Base-by-base conservation (phyloP, 2,329 filamentous ascomycete species). In the Ramularia collo-cygni region DNA sequence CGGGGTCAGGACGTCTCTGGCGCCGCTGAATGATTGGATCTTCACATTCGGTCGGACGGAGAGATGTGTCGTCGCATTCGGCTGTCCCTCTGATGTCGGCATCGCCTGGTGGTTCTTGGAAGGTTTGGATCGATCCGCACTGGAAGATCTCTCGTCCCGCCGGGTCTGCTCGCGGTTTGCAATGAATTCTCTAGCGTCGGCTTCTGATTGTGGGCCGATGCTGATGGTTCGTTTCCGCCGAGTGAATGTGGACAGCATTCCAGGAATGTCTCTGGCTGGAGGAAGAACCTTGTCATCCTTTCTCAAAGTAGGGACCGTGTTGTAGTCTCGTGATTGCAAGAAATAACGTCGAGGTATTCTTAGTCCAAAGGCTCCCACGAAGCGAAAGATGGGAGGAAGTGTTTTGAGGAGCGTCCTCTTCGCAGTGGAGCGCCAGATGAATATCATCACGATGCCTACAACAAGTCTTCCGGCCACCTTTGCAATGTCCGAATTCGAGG, bases 101-200 rank as follows among this genome's bases (percentile, higher is more conserved):
- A 42, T n/a, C 18, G 38, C 27, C 26, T 35, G 12, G 28, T 28
- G 13, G 37, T 26, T 33, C 9, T 28, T 16, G 17, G 44, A 42
- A 8, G 41, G 26, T 30, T 37, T 43, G 9, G 39, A 38, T 28
- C 36, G 44, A 13, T 37, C 33, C 29, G 17, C 18, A 9, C 31
- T 37, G 30, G 43, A 37, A 7, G 37, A 28, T 26, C 29, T 46
- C 12, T 43, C 43, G 13, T 82, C 76, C 37, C 76, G 69, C 40
- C 80, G 67, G 42, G 72, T 70, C 50, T 81, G 76, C 52, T 95
- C 87, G 14, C 90, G 81, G 59, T 95, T 95, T 4, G 90, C 92
- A 35, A 98, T 71, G 14, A 88, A 87, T 67, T 98, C 92, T 65
- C 95, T 95, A 16, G 88, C 92, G 65, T 98, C 92, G 2, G 92